Conservation (phyloP, 257 asterid species). For the Nicotiana benthamiana region DNA sequence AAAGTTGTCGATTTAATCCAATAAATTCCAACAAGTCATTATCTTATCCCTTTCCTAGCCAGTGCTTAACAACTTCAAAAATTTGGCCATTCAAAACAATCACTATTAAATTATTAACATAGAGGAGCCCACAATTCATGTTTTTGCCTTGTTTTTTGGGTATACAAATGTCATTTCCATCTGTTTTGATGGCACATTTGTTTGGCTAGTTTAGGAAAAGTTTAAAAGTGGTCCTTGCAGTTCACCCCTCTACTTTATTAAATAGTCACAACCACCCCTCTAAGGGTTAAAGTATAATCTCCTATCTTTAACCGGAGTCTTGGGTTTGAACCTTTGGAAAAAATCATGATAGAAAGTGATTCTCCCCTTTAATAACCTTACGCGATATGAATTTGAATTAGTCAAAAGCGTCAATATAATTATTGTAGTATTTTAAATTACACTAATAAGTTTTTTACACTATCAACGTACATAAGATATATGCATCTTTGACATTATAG, state of each 20-base stretch:
- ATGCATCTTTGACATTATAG: too few relatives aligned
- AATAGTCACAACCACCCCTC: neutral
- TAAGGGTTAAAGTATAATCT: too few relatives aligned
- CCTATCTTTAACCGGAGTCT: too few relatives aligned
- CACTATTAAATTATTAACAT: neutral
- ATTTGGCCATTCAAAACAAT: neutral
- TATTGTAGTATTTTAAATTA: too few relatives aligned
- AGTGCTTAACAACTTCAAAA: neutral
- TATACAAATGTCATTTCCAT: neutral
- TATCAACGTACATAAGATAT: too few relatives aligned
- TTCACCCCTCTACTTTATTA: neutral
- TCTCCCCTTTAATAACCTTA: too few relatives aligned
- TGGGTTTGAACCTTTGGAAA: too few relatives aligned
- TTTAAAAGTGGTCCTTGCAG: neutral
- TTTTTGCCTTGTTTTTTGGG: conserved; percentile 1
- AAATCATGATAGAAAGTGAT: too few relatives aligned
- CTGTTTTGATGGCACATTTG: neutral
- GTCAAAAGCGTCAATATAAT: too few relatives aligned
- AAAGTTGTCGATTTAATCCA: neutral
- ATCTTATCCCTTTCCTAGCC: neutral
- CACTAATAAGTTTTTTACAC: too few relatives aligned
- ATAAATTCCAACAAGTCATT: neutral
- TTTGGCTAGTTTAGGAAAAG: neutral
- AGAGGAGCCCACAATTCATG: neutral
- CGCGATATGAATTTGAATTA: too few relatives aligned